phyloP scores from a whole-genome alignment of 2,329 filamentous ascomycete species.

The Ophiostoma ips region DNA sequence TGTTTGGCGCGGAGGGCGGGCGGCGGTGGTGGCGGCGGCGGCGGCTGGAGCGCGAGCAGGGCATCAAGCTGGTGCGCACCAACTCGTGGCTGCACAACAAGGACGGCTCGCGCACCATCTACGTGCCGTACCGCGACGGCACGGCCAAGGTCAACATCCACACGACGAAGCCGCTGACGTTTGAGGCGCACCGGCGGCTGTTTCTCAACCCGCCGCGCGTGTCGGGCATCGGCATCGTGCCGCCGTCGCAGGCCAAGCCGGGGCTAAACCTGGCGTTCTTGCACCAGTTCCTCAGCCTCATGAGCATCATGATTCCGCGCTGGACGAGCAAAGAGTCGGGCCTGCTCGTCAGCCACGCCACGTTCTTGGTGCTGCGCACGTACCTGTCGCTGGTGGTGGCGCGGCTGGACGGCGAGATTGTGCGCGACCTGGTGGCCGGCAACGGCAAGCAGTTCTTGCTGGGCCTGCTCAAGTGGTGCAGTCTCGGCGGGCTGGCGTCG shows the following conservation, averaged over 20 bases:
- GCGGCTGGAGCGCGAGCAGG: constrained; percentile 68
- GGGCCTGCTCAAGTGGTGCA: constrained; percentile 90
- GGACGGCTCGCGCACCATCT: constrained; percentile 88
- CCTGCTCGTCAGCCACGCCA: constrained; percentile 71
- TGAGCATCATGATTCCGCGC: constrained; percentile 94
- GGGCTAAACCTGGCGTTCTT: constrained; percentile 91
- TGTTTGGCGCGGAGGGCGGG: constrained; percentile 66
- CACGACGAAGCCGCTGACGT: constrained; percentile 82
- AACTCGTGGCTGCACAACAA: constrained; percentile 92
- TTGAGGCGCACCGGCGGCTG: constrained; percentile 85
- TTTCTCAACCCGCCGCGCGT: constrained; percentile 85
- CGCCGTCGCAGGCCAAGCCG: constrained; percentile 82
- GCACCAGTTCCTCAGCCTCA: constrained; percentile 87
- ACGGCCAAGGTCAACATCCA: constrained; percentile 87
- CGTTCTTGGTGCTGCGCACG: constrained; percentile 81
- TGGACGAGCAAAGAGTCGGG: constrained; percentile 95
- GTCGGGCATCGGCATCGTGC: constrained; percentile 61
- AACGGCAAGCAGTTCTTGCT: constrained; percentile 78
- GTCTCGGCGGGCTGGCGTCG: constrained; percentile 80
- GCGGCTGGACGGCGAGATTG: constrained; percentile 86
- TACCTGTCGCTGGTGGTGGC: constrained; percentile 91
- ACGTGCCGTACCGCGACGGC: constrained; percentile 77
- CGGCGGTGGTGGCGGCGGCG: constrained; percentile 61
- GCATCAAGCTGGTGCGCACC: constrained; percentile 65
- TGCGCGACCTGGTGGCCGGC: constrained; percentile 88